Percentiles rank a stretch among this genome's conserved stretches.
Conservation (phyloP, 805 yeast genomes). For the Diddensiella caesifluorescens region DNA sequence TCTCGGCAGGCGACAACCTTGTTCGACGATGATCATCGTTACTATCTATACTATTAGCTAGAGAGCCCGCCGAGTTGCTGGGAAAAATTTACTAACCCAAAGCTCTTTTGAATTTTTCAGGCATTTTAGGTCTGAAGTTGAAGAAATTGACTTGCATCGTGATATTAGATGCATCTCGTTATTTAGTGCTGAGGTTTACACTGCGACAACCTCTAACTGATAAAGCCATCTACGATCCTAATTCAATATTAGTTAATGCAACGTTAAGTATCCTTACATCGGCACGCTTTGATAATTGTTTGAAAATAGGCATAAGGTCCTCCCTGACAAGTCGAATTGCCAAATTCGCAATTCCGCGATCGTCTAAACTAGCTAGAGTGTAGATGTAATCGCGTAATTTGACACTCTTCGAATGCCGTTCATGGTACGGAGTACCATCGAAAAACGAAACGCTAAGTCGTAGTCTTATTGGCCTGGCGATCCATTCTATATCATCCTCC, state of each 20-base stretch:
- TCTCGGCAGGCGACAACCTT: conserved; percentile 6
- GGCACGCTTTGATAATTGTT: background rate
- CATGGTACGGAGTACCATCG: background rate
- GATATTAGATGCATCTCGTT: no score
- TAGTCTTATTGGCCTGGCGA: conserved; percentile 18
- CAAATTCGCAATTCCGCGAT: background rate
- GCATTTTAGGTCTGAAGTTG: no score
- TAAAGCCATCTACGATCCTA: no score
- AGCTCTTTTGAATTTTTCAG: no score
- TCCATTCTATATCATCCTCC: conserved; percentile 23
- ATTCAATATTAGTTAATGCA: conserved; percentile 2
- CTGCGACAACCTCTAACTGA: no score
- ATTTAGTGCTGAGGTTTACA: no score
- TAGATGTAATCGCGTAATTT: conserved; percentile 1
- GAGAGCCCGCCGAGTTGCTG: no score
- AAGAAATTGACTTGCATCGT: no score
- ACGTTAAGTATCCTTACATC: background rate
- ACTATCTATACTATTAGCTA: background rate
- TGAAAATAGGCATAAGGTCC: conserved; percentile 1
- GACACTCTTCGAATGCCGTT: background rate
- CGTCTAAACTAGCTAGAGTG: background rate
- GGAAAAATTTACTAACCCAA: no score
- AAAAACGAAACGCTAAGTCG: conserved; percentile 13
- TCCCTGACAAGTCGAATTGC: background rate
- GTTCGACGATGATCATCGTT: conserved; percentile 7